Conservation (phyloP, 2,329 filamentous ascomycete species). For the Claviceps sp. region DNA sequence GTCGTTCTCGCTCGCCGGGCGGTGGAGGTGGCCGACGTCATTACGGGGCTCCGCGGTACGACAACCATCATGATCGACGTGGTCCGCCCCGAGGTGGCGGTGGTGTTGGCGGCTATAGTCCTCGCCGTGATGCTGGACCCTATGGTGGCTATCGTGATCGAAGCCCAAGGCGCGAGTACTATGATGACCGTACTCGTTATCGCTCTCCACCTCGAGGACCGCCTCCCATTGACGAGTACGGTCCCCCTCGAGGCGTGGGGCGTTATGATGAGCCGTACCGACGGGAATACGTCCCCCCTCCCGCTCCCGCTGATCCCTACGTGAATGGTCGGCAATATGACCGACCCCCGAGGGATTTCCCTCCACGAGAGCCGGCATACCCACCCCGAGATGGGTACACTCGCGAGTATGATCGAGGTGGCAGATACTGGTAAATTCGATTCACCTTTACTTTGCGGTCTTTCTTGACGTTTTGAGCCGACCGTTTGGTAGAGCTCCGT, state of each 20-base stretch:
- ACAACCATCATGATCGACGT: constrained; percentile 79
- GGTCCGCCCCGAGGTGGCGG: constrained; percentile 48
- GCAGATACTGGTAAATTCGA: constrained; percentile 35
- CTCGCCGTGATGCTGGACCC: constrained; percentile 50
- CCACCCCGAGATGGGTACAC: constrained; percentile 27
- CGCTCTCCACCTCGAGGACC: constrained; percentile 63
- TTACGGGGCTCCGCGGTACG: constrained; percentile 46
- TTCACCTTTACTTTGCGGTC: constrained; percentile 8
- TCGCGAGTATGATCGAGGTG: constrained; percentile 37
- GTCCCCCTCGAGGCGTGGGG: constrained; percentile 41
- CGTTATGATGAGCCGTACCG: constrained; percentile 70
- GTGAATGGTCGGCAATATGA: constrained; percentile 43
- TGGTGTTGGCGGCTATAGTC: constrained; percentile 52
- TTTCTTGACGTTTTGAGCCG: neutral
- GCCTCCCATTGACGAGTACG: constrained; percentile 60
- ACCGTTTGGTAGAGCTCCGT: neutral
- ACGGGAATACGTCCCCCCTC: constrained; percentile 51
- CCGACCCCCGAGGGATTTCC: constrained; percentile 37
- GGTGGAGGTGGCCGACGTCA: constrained; percentile 36
- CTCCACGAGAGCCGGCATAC: constrained; percentile 28
- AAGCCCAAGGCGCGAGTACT: constrained; percentile 76
- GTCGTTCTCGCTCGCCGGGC: constrained; percentile 66
- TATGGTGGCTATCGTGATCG: constrained; percentile 79
- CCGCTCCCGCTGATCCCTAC: constrained; percentile 51
- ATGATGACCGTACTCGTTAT: constrained; percentile 69